Percentiles rank a stretch among this genome's conserved stretches.
phyloP scores from a whole-genome alignment of 1,284 basidiomycete species.

The Apiotrichum laibachii region DNA sequence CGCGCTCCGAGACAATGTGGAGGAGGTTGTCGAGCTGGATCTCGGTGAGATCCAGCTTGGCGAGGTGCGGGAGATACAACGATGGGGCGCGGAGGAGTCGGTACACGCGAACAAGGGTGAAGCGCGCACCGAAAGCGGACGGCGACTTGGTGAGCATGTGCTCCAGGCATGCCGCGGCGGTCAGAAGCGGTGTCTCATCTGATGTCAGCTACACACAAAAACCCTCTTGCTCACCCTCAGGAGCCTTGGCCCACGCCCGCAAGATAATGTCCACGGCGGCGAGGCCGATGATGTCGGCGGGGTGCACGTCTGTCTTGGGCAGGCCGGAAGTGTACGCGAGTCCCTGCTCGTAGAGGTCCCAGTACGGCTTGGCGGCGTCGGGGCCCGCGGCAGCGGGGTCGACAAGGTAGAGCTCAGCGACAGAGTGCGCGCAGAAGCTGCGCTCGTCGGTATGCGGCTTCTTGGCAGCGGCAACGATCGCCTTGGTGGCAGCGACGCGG shows the following conservation, averaged over 20 bases:
- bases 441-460: constrained; percentile 24
- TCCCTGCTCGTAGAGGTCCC: constrained; percentile 35
- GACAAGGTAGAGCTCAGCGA: constrained; percentile 30
- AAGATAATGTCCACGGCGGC: constrained; percentile 31
- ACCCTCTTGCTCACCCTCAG: constrained; percentile 2
- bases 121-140: constrained; percentile 26
- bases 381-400: constrained; percentile 12
- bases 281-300: constrained; percentile 36
- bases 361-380: constrained; percentile 19
- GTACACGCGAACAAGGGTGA: constrained; percentile 35
- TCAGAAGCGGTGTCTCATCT: constrained; percentile 21
- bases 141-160: constrained; percentile 30
- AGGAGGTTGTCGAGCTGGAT: constrained; percentile 42
- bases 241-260: constrained; percentile 18
- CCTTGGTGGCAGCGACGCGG: constrained; percentile 2
- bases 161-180: constrained; percentile 25
- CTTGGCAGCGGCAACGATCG: constrained; percentile 11
- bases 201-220: neutral
- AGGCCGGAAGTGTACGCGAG: constrained; percentile 34
- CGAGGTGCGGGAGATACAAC: constrained; percentile 21
- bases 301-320: constrained; percentile 40
- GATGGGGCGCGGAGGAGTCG: constrained; percentile 34
- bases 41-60: constrained; percentile 30
- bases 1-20: constrained; percentile 34
- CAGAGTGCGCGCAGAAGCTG: constrained; percentile 25